Evolutionary conservation across 306 rosid genomes (phyloP).

Genomic region (Prunus padus): DNA sequence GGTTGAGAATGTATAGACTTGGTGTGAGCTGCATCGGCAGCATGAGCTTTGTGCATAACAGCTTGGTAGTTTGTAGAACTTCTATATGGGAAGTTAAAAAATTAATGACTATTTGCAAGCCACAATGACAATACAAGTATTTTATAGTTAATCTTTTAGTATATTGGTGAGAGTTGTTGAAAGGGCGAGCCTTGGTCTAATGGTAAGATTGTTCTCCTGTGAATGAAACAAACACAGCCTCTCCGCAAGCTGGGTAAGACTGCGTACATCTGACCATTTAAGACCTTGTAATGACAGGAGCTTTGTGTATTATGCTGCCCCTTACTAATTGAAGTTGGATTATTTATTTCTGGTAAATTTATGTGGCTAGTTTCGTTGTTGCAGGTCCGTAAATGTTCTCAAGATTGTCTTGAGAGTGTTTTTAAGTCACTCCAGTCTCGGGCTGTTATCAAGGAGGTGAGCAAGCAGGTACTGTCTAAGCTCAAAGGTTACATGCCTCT

Average conservation of each 20-base stretch:
- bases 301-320: not conserved
- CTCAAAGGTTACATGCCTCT: slow-evolving; percentile 56
- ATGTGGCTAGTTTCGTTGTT: not conserved
- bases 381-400: slow-evolving; percentile 89
- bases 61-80: not conserved
- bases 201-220: not conserved
- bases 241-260: not conserved
- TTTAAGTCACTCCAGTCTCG: slow-evolving; percentile 54
- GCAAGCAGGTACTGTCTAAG: slow-evolving; percentile 69
- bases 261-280: not conserved
- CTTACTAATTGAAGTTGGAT: not conserved
- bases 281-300: not conserved
- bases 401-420: slow-evolving; percentile 66
- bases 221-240: not conserved
- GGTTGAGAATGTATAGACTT: not conserved
- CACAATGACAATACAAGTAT: not conserved
- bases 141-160: not conserved
- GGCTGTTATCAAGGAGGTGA: slow-evolving; percentile 55
- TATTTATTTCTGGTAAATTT: not conserved
- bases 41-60: not conserved
- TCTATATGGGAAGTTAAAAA: not conserved
- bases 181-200: not conserved
- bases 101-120: not conserved
- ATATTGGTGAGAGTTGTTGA: not conserved
- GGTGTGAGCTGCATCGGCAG: not conserved